These are phyloP conservation scores for Candida albicans DNA, from an alignment of 1,139 yeast species.

Conservation along the genomic window DNA sequence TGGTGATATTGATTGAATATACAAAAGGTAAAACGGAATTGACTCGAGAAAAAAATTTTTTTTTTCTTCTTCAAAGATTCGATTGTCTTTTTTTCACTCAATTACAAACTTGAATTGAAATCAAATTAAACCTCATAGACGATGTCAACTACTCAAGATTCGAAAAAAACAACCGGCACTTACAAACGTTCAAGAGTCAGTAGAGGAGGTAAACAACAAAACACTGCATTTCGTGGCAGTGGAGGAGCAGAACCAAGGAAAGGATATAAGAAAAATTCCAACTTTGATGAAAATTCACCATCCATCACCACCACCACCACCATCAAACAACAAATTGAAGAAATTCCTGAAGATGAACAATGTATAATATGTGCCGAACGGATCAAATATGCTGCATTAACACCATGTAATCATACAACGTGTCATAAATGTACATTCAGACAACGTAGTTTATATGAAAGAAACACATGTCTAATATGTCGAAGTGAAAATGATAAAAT, in stretches of 20 bases:
- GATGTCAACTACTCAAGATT: neutral
- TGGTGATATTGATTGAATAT: neutral
- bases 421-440: conserved; percentile 85
- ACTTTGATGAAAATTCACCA: conserved; percentile 4
- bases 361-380: conserved; percentile 87
- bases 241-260: neutral
- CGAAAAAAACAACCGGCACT: neutral
- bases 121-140: neutral
- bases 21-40: too few relatives aligned
- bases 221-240: neutral
- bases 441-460: conserved; percentile 77
- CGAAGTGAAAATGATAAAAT: conserved; percentile 64
- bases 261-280: conserved; percentile 21
- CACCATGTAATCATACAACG: conserved; percentile 82
- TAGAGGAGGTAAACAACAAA: conserved; percentile 15
- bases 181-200: conserved; percentile 20
- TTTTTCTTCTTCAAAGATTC: neutral
- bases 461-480: conserved; percentile 78
- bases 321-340: conserved; percentile 31
- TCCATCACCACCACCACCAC: too few relatives aligned
- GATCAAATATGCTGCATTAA: conserved; percentile 60
- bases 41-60: neutral
- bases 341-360: conserved; percentile 32
- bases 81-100: too few relatives aligned
- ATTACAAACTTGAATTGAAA: too few relatives aligned